Conservation (phyloP, 140 eudicot species). For the Senecio squalidus region DNA sequence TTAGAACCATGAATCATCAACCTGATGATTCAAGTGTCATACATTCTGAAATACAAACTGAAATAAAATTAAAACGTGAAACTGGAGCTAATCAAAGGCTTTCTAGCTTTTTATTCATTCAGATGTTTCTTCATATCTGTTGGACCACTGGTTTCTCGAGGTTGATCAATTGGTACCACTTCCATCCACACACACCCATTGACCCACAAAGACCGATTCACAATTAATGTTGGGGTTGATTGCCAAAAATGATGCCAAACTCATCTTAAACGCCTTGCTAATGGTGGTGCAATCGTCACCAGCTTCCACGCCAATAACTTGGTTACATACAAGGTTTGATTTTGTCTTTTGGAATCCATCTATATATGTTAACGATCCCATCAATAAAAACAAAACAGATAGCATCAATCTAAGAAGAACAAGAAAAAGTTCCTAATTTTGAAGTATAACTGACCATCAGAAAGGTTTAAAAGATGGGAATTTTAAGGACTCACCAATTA, state of each 20-base stretch:
- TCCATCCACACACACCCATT: conserved; percentile 40
- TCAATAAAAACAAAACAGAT: not conserved
- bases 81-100: conserved; percentile 4
- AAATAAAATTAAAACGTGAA: not conserved
- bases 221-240: conserved; percentile 39
- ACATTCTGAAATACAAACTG: not conserved
- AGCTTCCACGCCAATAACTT: conserved; percentile 21
- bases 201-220: conserved; percentile 30
- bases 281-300: conserved; percentile 35
- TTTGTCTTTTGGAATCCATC: conserved; percentile 18
- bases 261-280: conserved; percentile 19
- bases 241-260: conserved; percentile 12
- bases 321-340: conserved; percentile 10
- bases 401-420: not conserved
- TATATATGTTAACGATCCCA: not conserved
- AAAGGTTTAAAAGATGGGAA: not conserved
- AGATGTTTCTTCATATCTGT: not conserved
- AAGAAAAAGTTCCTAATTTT: not conserved
- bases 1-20: not conserved
- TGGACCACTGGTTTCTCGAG: not conserved
- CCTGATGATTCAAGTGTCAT: not conserved
- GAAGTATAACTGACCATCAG: not conserved
- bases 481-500: conserved; percentile 6
- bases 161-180: not conserved
- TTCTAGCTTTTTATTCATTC: conserved; percentile 11